Percentiles rank a stretch among this genome's conserved stretches.
phyloP scores from a whole-genome alignment of 2,329 filamentous ascomycete genomes.

The Fusarium incarnatum region DNA sequence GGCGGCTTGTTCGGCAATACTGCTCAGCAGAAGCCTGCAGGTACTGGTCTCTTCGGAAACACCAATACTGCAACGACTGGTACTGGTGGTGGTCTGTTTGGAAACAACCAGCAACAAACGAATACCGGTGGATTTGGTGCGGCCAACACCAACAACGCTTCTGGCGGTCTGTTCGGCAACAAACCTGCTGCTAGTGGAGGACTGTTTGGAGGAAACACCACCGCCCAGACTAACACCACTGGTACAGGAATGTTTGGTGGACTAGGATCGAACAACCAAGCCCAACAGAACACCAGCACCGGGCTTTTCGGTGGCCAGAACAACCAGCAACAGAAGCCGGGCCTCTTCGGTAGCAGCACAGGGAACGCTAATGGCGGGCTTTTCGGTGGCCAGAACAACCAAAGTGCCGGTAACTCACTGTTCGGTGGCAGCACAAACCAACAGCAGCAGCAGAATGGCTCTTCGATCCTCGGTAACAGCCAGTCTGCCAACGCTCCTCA shows the following conservation, averaged over 20 bases:
- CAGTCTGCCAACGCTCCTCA: constrained; percentile 66
- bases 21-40: constrained; percentile 55
- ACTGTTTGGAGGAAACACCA: constrained; percentile 55
- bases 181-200: constrained; percentile 54
- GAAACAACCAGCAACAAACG: constrained; percentile 52
- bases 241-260: constrained; percentile 60
- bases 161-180: constrained; percentile 56
- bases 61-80: constrained; percentile 19
- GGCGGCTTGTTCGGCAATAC: constrained; percentile 60
- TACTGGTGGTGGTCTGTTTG: constrained; percentile 56
- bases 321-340: constrained; percentile 55
- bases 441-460: constrained; percentile 63
- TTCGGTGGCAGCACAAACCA: constrained; percentile 62
- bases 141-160: constrained; percentile 48
- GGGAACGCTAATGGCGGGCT: constrained; percentile 61
- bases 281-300: constrained; percentile 54
- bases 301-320: constrained; percentile 63
- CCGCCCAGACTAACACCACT: constrained; percentile 51
- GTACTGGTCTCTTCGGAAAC: constrained; percentile 49
- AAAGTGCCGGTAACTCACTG: constrained; percentile 57
- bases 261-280: constrained; percentile 52
- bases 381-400: constrained; percentile 64
- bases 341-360: constrained; percentile 65
- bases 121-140: constrained; percentile 50
- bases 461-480: constrained; percentile 70